Evolutionary conservation across 2,329 filamentous ascomycete genomes (phyloP).

Genomic region (Chlorencoelia australis): DNA sequence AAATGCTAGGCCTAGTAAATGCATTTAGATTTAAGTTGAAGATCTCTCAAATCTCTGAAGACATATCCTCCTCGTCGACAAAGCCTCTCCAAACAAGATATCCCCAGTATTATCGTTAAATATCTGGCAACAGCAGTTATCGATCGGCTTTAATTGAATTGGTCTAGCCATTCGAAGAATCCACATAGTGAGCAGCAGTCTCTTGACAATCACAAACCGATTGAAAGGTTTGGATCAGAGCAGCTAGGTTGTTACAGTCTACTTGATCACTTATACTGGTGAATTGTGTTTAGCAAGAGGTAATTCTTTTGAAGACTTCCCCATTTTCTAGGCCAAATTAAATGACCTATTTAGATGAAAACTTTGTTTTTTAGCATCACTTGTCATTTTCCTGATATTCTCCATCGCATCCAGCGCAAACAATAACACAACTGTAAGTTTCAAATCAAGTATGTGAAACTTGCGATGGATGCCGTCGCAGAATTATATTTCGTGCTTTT

Average conservation of each 20-base stretch:
- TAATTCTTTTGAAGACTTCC: constrained; percentile 10
- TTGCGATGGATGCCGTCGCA: not conserved
- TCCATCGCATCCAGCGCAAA: constrained; percentile 6
- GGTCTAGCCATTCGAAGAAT: not conserved
- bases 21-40: constrained; percentile 33
- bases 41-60: constrained; percentile 25
- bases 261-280: not conserved
- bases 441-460: not conserved
- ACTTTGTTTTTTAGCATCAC: constrained; percentile 3
- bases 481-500: constrained; percentile 8
- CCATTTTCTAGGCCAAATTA: constrained; percentile 13
- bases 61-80: constrained; percentile 30
- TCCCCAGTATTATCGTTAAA: constrained; percentile 14
- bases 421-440: constrained; percentile 11
- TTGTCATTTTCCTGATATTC: constrained; percentile 8
- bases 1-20: no score
- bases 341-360: constrained; percentile 12
- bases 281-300: no score
- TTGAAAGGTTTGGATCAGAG: not conserved
- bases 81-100: constrained; percentile 30
- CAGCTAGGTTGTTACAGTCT: not conserved
- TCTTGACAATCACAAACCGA: not conserved
- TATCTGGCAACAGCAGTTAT: constrained; percentile 8
- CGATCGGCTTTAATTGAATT: constrained; percentile 8
- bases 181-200: not conserved